Evolutionary conservation across 2,329 filamentous ascomycete genomes (phyloP).

Genomic region (Fusarium sp.): DNA sequence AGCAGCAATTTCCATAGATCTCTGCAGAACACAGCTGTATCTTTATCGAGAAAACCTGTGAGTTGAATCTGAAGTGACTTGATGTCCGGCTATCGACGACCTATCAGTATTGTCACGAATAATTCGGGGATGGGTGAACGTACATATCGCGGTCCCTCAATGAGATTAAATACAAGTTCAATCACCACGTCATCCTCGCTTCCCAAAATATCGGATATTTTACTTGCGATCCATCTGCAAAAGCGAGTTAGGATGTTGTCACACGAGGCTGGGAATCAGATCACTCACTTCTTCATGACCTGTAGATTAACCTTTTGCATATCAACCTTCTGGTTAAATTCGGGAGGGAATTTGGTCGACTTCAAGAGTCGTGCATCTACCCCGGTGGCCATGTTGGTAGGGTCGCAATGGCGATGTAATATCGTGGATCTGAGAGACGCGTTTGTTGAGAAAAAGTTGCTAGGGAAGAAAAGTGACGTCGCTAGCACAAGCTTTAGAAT

Average conservation of each 20-base stretch:
- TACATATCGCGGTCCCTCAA: conserved; percentile 83
- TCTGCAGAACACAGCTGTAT: conserved; percentile 89
- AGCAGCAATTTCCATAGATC: conserved; percentile 93
- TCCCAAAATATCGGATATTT: conserved; percentile 88
- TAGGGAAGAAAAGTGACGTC: conserved; percentile 51
- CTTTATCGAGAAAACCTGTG: conserved; percentile 94
- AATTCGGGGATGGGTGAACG: conserved; percentile 50
- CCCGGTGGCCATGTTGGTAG: conserved; percentile 77
- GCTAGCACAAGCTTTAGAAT: conserved; percentile 28
- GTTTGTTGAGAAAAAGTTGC: conserved; percentile 44
- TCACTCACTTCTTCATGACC: conserved; percentile 92
- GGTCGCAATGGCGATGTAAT: conserved; percentile 35
- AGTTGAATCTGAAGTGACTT: conserved; percentile 95
- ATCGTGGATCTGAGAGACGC: conserved; percentile 22
- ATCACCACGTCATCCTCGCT: conserved; percentile 96
- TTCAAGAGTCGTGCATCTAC: conserved; percentile 91
- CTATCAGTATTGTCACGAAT: conserved; percentile 45
- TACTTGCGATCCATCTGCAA: conserved; percentile 91
- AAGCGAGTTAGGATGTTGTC: conserved; percentile 31
- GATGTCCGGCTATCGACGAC: conserved; percentile 81
- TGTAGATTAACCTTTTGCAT: conserved; percentile 97
- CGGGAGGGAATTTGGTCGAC: conserved; percentile 91
- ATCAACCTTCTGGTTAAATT: conserved; percentile 96
- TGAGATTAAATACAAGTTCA: conserved; percentile 79
- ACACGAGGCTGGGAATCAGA: conserved; percentile 1